These are phyloP conservation scores for Puccinia novopanici DNA, from an alignment of 1,284 basidiomycete genomes.

Conservation along the genomic window DNA sequence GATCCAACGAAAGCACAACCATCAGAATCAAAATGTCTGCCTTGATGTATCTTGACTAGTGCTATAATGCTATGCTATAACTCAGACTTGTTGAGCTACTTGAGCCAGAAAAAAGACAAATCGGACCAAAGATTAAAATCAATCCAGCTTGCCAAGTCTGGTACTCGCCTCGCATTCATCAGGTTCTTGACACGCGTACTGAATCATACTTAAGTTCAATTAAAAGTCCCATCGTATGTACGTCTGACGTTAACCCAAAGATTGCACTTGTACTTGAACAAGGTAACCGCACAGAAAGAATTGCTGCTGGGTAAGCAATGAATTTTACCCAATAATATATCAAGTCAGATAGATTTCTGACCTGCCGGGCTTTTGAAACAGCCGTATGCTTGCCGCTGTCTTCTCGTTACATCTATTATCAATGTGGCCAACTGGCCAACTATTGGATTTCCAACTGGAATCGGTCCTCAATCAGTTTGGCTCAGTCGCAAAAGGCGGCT, in stretches of 20 bases:
- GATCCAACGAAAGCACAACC: neutral
- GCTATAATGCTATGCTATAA: slow-evolving; percentile 31
- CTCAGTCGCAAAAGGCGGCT: slow-evolving; percentile 7
- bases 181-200: slow-evolving; percentile 45
- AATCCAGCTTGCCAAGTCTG: slow-evolving; percentile 35
- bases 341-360: neutral
- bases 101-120: neutral
- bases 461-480: slow-evolving; percentile 34
- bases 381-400: slow-evolving; percentile 32
- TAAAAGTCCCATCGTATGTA: slow-evolving; percentile 24
- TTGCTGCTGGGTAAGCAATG: slow-evolving; percentile 48
- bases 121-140: slow-evolving; percentile 4
- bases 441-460: slow-evolving; percentile 13
- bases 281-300: slow-evolving; percentile 31
- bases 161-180: slow-evolving; percentile 30
- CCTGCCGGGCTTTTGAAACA: neutral
- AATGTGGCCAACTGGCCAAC: neutral
- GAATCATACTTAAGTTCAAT: slow-evolving; percentile 31
- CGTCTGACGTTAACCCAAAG: slow-evolving; percentile 11
- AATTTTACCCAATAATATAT: neutral
- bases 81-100: slow-evolving; percentile 29
- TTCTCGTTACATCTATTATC: slow-evolving; percentile 12
- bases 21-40: slow-evolving; percentile 15
- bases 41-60: slow-evolving; percentile 30
- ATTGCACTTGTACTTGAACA: slow-evolving; percentile 31